Evolutionary conservation across 371 early-diverging fungal species (phyloP).

Genomic region (Encephalitozoon cuniculi): DNA sequence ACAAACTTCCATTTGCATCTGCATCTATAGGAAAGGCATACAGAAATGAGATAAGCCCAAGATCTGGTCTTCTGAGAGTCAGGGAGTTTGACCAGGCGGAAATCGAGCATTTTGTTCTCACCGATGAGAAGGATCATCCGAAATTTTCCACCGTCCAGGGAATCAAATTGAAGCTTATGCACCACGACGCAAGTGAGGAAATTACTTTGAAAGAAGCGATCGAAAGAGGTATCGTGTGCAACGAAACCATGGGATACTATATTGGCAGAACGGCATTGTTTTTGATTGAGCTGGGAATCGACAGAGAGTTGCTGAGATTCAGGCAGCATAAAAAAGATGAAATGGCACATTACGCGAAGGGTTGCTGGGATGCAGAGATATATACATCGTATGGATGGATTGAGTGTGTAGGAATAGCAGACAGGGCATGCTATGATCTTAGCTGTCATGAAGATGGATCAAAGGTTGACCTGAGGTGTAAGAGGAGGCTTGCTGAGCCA

Average conservation of each 20-base stretch:
- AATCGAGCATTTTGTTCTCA: conserved; percentile 97
- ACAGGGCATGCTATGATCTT: conserved; percentile 93
- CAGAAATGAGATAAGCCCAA: conserved; percentile 97
- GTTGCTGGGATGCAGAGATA: conserved; percentile 67
- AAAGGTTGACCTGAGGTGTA: conserved; percentile 79
- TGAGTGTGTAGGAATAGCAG: conserved; percentile 99
- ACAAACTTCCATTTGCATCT: conserved; percentile 95
- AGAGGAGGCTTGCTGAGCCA: conserved; percentile 76
- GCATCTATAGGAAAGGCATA: conserved; percentile 94
- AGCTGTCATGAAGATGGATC: conserved; percentile 79
- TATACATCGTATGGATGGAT: conserved; percentile 77
- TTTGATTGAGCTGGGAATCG: conserved; percentile 82
- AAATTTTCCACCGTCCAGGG: conserved; percentile 75
- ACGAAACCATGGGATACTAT: conserved; percentile 95
- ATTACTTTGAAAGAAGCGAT: conserved; percentile 90
- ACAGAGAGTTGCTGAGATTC: conserved; percentile 76
- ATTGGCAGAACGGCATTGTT: conserved; percentile 84
- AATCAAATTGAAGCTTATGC: conserved; percentile 69
- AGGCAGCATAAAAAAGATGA: conserved; percentile 98
- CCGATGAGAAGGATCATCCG: conserved; percentile 78
- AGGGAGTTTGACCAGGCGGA: conserved; percentile 99
- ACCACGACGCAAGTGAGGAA: conserved; percentile 49
- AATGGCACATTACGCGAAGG: conserved; percentile 99
- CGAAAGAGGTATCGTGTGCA: conserved; percentile 72
- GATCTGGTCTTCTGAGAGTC: conserved; percentile 87